Percentiles rank a stretch among this genome's conserved stretches.
Conservation (phyloP, 2,329 filamentous ascomycete species). For the Talaromyces rugulosus region DNA sequence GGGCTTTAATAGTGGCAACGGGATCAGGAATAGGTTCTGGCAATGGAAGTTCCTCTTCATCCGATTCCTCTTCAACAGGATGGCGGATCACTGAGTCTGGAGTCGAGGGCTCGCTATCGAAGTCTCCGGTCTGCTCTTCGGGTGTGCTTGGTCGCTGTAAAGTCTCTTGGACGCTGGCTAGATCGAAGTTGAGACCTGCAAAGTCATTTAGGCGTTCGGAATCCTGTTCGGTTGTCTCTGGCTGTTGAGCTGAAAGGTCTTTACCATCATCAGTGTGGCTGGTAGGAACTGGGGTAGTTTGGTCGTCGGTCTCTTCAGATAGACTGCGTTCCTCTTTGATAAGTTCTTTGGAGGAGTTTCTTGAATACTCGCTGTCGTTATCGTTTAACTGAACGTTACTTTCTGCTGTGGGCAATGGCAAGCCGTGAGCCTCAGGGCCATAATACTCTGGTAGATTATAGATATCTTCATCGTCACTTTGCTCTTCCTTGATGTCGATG, state of each 20-base stretch:
- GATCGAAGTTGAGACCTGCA: conserved; percentile 47
- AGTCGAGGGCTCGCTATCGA: conserved; percentile 60
- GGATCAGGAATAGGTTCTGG: conserved; percentile 70
- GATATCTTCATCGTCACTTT: conserved; percentile 57
- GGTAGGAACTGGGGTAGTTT: conserved; percentile 29
- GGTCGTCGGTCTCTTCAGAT: conserved; percentile 19
- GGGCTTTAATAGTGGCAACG: conserved; percentile 82
- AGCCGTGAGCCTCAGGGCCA: conserved; percentile 8
- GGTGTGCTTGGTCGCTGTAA: conserved; percentile 39
- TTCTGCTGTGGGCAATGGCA: conserved; percentile 48
- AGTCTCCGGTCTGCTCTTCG: conserved; percentile 57
- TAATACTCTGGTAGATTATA: conserved; percentile 63
- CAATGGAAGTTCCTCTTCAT: conserved; percentile 27
- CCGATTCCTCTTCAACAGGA: conserved; percentile 50
- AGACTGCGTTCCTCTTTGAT: conserved; percentile 22
- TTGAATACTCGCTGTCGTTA: conserved; percentile 56
- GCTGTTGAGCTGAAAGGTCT: conserved; percentile 27
- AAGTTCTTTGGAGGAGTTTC: conserved; percentile 34
- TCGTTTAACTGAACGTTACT: conserved; percentile 43
- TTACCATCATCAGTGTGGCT: conserved; percentile 27
- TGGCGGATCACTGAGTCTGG: conserved; percentile 90
- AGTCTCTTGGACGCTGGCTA: conserved; percentile 28
- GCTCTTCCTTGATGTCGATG: conserved; percentile 64
- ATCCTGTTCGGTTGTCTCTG: background rate
- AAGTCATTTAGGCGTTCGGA: conserved; percentile 15